Conservation (phyloP, 495 filamentous ascomycete genomes). For the Aspergillus bridgeri region DNA sequence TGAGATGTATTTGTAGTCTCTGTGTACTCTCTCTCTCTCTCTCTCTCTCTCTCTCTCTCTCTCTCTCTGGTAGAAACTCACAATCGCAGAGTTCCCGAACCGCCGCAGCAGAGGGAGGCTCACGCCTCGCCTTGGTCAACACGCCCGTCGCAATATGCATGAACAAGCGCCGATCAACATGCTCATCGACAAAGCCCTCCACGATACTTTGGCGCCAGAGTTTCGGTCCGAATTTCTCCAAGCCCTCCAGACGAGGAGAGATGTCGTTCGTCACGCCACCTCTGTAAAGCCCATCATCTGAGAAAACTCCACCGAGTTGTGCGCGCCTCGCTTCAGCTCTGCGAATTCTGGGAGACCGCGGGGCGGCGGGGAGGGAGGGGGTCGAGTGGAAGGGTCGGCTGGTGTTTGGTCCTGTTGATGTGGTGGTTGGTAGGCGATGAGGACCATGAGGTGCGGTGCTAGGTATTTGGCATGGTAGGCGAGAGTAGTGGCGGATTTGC, state of each 20-base stretch:
- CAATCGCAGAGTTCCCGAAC: slow-evolving; percentile 18
- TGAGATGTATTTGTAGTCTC: too few relatives aligned
- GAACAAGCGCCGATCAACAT: slow-evolving; percentile 13
- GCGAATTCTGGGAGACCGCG: slow-evolving; percentile 4
- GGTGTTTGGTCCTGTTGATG: slow-evolving; percentile 2
- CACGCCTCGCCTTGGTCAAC: slow-evolving; percentile 10
- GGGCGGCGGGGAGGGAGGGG: slow-evolving; percentile 1
- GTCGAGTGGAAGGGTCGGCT: slow-evolving; percentile 23
- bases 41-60: too few relatives aligned
- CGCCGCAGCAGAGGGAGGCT: slow-evolving; percentile 8
- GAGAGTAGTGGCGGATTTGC: not conserved
- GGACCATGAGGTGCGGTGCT: not conserved
- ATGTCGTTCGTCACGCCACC: not conserved
- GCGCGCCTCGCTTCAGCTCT: not conserved
- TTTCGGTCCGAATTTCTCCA: not conserved
- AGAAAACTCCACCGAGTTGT: not conserved
- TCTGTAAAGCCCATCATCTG: not conserved
- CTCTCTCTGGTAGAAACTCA: too few relatives aligned
- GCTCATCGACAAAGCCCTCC: slow-evolving; percentile 1
- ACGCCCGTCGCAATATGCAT: slow-evolving; percentile 16
- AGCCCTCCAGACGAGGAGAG: not conserved
- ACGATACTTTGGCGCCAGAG: not conserved
- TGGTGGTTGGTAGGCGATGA: not conserved
- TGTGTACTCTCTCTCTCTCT: too few relatives aligned
- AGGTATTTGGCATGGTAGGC: not conserved